Evolutionary conservation across 1,284 basidiomycete species (phyloP).

Genomic region (Rhodotorula sp.): DNA sequence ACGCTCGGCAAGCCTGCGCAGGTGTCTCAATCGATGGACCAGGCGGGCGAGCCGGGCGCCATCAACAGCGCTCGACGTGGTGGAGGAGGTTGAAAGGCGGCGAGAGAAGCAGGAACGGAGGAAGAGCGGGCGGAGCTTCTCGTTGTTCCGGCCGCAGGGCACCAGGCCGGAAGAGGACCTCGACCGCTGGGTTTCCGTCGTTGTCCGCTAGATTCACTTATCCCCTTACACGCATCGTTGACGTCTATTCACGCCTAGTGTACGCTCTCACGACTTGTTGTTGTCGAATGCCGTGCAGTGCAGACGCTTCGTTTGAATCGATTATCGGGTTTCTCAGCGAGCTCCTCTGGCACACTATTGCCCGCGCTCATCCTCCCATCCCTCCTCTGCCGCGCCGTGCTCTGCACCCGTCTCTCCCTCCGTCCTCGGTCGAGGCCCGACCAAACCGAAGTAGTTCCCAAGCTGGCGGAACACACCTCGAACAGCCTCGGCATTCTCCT

Average conservation of each 20-base stretch:
- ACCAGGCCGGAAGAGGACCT: neutral
- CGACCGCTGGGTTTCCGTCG: constrained; percentile 15
- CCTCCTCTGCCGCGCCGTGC: neutral
- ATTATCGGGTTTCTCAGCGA: constrained; percentile 1
- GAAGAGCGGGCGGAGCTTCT: too few species aligned
- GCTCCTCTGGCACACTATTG: neutral
- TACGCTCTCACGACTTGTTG: neutral
- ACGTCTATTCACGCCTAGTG: neutral
- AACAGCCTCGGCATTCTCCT: neutral
- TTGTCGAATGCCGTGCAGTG: neutral
- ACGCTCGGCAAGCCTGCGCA: neutral
- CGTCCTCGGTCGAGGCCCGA: neutral
- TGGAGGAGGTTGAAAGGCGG: neutral
- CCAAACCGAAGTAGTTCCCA: too few species aligned
- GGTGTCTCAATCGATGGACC: neutral
- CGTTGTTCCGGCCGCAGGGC: too few species aligned
- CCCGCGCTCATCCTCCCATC: neutral
- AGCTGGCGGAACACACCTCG: too few species aligned
- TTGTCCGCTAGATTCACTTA: neutral
- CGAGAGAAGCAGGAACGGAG: neutral
- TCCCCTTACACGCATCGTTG: neutral
- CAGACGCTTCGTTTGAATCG: constrained; percentile 4
- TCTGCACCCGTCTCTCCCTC: constrained; percentile 5
- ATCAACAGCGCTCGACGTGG: too few species aligned
- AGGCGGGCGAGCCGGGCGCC: neutral